These are phyloP conservation scores for Eremochloa ophiuroides DNA, from an alignment of 176 grass and related monocot species.

Conservation along the genomic window DNA sequence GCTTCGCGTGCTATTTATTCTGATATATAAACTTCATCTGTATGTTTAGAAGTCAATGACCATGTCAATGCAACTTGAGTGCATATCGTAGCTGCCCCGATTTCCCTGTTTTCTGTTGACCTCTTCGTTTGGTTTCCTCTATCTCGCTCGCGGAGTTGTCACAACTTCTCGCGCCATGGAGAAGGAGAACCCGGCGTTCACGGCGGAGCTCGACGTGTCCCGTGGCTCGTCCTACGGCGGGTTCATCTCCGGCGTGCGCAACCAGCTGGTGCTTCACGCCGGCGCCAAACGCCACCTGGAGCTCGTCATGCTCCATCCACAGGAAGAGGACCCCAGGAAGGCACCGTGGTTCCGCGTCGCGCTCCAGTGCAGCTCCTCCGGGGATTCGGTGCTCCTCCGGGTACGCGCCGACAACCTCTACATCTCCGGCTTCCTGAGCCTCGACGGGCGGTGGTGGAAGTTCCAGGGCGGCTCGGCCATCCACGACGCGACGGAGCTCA, in stretches of 20 bases:
- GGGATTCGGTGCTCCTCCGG: background rate
- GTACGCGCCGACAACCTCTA: constrained; percentile 34
- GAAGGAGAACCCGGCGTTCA: constrained; percentile 17
- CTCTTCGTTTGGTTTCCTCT: background rate
- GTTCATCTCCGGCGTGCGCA: constrained; percentile 27
- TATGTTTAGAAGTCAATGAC: background rate
- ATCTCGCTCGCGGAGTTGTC: background rate
- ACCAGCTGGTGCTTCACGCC: constrained; percentile 25
- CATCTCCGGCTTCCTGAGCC: constrained; percentile 13
- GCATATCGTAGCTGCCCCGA: background rate
- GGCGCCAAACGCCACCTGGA: constrained; percentile 25
- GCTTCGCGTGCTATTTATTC: no score
- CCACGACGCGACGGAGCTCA: background rate
- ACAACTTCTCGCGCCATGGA: background rate
- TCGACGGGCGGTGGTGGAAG: constrained; percentile 10
- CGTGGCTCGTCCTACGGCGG: background rate
- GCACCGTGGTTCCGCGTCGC: constrained; percentile 15
- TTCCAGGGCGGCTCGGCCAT: background rate
- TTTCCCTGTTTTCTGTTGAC: background rate
- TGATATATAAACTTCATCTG: background rate
- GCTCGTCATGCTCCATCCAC: constrained; percentile 13
- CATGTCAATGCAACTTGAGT: background rate
- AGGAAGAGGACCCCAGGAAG: background rate
- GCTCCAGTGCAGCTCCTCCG: constrained; percentile 4
- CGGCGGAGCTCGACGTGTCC: constrained; percentile 8